Evolutionary conservation across 176 grass and related monocot genomes (phyloP).

Genomic region (Saccharum officinarum): DNA sequence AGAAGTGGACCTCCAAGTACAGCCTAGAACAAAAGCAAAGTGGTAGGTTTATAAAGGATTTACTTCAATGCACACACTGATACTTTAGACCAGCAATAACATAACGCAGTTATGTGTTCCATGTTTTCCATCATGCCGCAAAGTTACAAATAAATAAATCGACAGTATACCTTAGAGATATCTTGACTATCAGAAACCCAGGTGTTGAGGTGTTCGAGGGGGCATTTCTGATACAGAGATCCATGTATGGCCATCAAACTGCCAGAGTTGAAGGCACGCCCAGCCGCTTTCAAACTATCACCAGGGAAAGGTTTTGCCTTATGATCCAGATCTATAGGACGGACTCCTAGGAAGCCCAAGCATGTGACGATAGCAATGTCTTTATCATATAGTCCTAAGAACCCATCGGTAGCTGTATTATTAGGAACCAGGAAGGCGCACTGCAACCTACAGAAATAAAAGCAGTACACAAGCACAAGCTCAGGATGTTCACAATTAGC

Average conservation of each 20-base stretch:
- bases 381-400: slow-evolving; percentile 24
- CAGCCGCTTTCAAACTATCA: background rate
- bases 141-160: background rate
- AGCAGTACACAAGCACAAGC: background rate
- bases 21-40: slow-evolving; percentile 24
- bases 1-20: slow-evolving; percentile 37
- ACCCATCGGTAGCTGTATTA: background rate
- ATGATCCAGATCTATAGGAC: background rate
- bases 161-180: background rate
- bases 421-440: slow-evolving; percentile 24
- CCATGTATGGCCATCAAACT: background rate
- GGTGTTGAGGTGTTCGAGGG: background rate
- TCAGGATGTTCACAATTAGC: background rate
- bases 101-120: background rate
- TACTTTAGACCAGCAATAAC: background rate
- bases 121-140: background rate
- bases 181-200: background rate
- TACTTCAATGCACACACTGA: background rate
- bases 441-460: slow-evolving; percentile 23
- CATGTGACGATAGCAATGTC: slow-evolving; percentile 9
- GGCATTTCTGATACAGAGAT: background rate
- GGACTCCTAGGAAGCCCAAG: background rate
- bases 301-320: background rate
- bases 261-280: background rate
- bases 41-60: background rate